phyloP scores from a whole-genome alignment of 768 basidiomycete species.

The Podaxis mareebaensis region DNA sequence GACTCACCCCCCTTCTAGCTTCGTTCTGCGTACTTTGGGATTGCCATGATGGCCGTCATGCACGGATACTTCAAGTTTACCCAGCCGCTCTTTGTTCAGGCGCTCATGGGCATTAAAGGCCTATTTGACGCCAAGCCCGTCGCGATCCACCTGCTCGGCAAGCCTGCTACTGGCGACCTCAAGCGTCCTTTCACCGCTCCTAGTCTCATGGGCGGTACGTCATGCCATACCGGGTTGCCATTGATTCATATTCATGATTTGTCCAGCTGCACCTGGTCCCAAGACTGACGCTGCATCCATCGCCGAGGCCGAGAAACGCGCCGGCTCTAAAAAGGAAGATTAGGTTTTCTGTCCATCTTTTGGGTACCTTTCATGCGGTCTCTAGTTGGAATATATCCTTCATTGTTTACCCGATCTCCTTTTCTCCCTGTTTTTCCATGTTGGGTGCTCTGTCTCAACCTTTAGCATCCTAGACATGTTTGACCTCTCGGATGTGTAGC shows the following conservation, averaged over 20 bases:
- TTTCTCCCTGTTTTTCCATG: background rate
- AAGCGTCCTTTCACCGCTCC: constrained; percentile 24
- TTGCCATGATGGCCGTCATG: constrained; percentile 90
- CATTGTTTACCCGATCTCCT: background rate
- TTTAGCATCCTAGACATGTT: too few relatives aligned
- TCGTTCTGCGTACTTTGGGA: constrained; percentile 66
- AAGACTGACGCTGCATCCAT: constrained; percentile 86
- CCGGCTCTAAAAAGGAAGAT: constrained; percentile 74
- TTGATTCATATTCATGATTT: background rate
- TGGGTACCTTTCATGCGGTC: background rate
- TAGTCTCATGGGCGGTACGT: constrained; percentile 19
- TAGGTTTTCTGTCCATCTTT: constrained; percentile 29
- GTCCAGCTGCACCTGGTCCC: constrained; percentile 57
- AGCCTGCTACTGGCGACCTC: constrained; percentile 81
- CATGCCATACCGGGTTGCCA: background rate
- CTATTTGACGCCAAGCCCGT: constrained; percentile 86
- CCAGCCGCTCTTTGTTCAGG: constrained; percentile 94
- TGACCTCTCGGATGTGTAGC: too few relatives aligned
- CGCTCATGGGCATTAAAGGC: constrained; percentile 91
- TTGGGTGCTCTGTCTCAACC: too few relatives aligned
- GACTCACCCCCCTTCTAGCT: constrained; percentile 38
- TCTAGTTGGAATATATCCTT: constrained; percentile 7
- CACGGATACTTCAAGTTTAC: constrained; percentile 95
- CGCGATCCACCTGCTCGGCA: constrained; percentile 78
- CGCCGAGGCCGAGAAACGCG: constrained; percentile 85